phyloP scores from a whole-genome alignment of 176 grass and related monocot genomes.

The Musa beccarii region DNA sequence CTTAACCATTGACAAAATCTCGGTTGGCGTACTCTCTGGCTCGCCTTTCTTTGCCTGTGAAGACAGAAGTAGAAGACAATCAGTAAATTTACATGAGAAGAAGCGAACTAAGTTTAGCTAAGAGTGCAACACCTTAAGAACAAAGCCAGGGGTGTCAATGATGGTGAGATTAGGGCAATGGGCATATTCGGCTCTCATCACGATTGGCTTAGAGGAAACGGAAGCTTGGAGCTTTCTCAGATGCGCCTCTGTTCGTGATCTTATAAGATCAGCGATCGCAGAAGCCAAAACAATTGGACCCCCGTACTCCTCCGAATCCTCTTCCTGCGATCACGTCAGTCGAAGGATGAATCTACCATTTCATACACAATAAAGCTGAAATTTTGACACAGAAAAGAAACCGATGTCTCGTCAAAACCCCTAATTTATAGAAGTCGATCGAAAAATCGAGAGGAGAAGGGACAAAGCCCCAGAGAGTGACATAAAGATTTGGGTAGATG shows the following conservation, averaged over 20 bases:
- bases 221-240: conserved; percentile 62
- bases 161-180: conserved; percentile 99
- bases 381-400: not conserved
- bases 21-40: conserved; percentile 72
- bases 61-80: not conserved
- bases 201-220: conserved; percentile 88
- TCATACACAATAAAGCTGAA: not conserved
- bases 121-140: conserved; percentile 57
- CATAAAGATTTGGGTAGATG: not conserved
- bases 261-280: conserved; percentile 81
- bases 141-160: conserved; percentile 95
- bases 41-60: conserved; percentile 91
- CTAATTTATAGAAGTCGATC: no score
- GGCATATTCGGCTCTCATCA: conserved; percentile 95
- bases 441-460: not conserved
- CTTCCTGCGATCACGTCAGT: conserved; percentile 41
- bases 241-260: conserved; percentile 74
- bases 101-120: not conserved
- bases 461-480: no score
- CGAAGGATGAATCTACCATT: not conserved
- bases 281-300: conserved; percentile 52
- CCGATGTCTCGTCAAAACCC: no score
- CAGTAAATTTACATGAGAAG: not conserved
- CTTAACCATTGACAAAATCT: conserved; percentile 91
- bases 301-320: conserved; percentile 96